Evolutionary conservation across 2,329 filamentous ascomycete species (phyloP).

Genomic region (Exophiala sp.): DNA sequence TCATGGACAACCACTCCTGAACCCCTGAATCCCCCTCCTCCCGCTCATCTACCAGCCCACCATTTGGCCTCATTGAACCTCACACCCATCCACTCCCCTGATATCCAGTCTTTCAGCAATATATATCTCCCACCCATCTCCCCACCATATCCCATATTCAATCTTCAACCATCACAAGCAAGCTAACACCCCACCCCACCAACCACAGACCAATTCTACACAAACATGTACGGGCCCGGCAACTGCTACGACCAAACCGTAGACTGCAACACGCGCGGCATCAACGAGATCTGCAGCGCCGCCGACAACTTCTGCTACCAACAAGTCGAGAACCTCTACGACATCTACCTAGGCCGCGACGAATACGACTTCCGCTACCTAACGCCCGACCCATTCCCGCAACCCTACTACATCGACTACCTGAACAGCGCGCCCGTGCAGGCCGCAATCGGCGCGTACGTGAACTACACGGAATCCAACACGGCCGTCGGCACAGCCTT

Average conservation of each 20-base stretch:
- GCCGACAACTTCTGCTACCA: slow-evolving; percentile 53
- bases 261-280: slow-evolving; percentile 49
- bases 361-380: slow-evolving; percentile 45
- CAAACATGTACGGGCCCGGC: slow-evolving; percentile 55
- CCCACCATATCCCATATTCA: too few relatives aligned
- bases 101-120: too few relatives aligned
- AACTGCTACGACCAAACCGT: slow-evolving; percentile 56
- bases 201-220: slow-evolving; percentile 46
- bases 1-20: too few relatives aligned
- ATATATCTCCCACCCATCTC: too few relatives aligned
- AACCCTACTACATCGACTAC: slow-evolving; percentile 45
- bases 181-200: neutral
- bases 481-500: slow-evolving; percentile 40
- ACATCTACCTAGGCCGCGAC: slow-evolving; percentile 49
- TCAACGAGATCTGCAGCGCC: slow-evolving; percentile 43
- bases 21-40: too few relatives aligned
- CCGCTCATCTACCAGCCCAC: too few relatives aligned
- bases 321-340: slow-evolving; percentile 50
- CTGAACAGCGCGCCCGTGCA: slow-evolving; percentile 45
- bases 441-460: slow-evolving; percentile 45
- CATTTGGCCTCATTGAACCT: too few relatives aligned
- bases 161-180: too few relatives aligned
- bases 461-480: slow-evolving; percentile 46
- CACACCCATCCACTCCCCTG: too few relatives aligned
- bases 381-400: slow-evolving; percentile 35